Base-by-base conservation (phyloP, 148 eudicot species). In the Camellia sinensis region DNA sequence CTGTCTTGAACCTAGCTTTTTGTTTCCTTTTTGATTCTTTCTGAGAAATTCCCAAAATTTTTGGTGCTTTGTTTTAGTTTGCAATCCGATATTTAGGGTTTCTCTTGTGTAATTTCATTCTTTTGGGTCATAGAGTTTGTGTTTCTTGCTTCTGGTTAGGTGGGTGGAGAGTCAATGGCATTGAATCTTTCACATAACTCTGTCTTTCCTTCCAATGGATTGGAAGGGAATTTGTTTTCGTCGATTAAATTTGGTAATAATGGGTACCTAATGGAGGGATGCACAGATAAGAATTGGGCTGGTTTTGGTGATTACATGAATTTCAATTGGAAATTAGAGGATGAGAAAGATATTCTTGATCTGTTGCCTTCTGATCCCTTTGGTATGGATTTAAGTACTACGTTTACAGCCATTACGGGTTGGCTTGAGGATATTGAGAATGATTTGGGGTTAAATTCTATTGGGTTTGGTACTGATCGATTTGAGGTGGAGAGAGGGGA, bases 291-390 rank as follows among this genome's bases (percentile, higher is more conserved):
- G 71, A 61, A 40, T 53, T 62, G 59, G 12, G n/a, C 61, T 44
- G 77, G 76, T 14, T 69, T 59, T 68, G 76, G 52, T 21, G 69
- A 61, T 76, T 82, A 15, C 54, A 3, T 6, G 79, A 40, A 75
- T 56, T 41, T 69, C 4, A 41, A 76, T 29, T 69, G 50, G 75
- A n/a, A 63, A n/a, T 69, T 69, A 2, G 84, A 81, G 43, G 21
- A 43, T 59, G 78, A 66, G 19, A 54, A 81, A 70, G 73, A 87
- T 71, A 61, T 77, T 63, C 50, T 71, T 69, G 83, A 84, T 73
- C 48, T 80, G 56, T 80, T 87, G 60, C 85, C 85, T 5, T 64
- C 57, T 2, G 89, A 87, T 80, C 87, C 87, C 2, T 84, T 87
- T 67, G 82, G 76, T 21, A 82, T 87, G 87, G 87, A 82, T 46